These are phyloP conservation scores for Phialocephala sp. DNA, from an alignment of 2,329 filamentous ascomycete genomes.

Conservation along the genomic window DNA sequence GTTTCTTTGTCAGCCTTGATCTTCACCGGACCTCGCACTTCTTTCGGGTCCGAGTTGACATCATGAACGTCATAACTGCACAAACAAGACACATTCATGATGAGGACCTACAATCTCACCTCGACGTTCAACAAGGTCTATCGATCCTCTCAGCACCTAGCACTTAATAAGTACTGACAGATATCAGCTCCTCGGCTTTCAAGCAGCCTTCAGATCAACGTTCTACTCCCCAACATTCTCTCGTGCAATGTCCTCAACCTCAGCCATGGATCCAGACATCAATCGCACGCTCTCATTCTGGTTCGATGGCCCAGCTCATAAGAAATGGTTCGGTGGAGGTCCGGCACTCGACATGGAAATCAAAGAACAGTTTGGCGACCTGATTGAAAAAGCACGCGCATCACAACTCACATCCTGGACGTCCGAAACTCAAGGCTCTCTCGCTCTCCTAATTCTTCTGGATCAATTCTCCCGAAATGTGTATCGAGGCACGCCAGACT, in stretches of 20 bases:
- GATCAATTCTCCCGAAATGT: constrained; percentile 48
- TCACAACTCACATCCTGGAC: constrained; percentile 28
- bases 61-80: background rate
- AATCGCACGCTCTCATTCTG: constrained; percentile 29
- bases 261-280: constrained; percentile 26
- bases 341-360: constrained; percentile 28
- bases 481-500: constrained; percentile 42
- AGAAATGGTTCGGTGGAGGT: constrained; percentile 32
- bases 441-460: constrained; percentile 47
- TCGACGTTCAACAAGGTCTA: constrained; percentile 17
- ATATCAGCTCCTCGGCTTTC: constrained; percentile 27
- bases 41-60: background rate
- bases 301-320: constrained; percentile 23
- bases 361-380: constrained; percentile 23
- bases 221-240: constrained; percentile 19
- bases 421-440: constrained; percentile 35
- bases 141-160: background rate
- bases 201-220: constrained; percentile 25
- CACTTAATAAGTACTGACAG: background rate
- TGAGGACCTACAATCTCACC: constrained; percentile 23
- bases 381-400: constrained; percentile 27
- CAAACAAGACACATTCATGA: background rate
- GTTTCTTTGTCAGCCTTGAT: background rate
- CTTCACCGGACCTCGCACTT: background rate
- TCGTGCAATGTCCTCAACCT: constrained; percentile 28